Conservation (phyloP, 179 eudicot species). For the Nepenthes alata region DNA sequence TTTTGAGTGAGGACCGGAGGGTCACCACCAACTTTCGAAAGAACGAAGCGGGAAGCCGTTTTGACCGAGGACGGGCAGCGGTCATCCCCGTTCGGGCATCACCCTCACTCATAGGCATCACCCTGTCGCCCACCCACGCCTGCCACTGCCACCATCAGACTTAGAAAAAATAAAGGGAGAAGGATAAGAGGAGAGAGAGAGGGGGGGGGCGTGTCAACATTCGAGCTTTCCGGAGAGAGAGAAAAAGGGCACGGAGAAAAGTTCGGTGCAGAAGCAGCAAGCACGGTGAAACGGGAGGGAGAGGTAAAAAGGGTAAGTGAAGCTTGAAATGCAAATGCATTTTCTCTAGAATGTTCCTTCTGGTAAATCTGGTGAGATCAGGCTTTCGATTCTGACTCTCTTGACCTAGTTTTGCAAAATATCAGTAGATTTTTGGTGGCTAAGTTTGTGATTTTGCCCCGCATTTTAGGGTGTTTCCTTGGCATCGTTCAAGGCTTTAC, state of each 20-base stretch:
- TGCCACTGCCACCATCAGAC: not conserved
- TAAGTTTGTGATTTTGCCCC: not conserved
- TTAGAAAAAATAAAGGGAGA: not conserved
- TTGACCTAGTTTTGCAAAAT: not conserved
- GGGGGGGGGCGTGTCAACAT: not conserved
- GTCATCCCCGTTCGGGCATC: conserved; percentile 1
- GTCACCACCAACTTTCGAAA: too few relatives aligned
- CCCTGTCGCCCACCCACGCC: not conserved
- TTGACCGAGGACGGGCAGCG: not conserved
- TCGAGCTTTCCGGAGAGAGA: not conserved
- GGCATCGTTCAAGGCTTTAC: not conserved
- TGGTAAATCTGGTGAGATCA: not conserved
- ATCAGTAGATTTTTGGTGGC: not conserved
- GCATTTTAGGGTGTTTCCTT: not conserved
- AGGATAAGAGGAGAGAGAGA: not conserved
- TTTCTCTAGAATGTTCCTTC: not conserved
- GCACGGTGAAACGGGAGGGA: not conserved
- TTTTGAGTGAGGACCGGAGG: too few relatives aligned
- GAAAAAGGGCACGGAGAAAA: not conserved
- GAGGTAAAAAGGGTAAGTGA: not conserved
- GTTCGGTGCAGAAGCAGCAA: not conserved
- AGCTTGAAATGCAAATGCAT: too few relatives aligned
- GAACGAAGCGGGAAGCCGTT: not conserved
- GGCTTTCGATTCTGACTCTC: not conserved
- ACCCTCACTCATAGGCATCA: not conserved